Base-by-base conservation (phyloP, 192 early-diverging fungal genomes). In the Haplosporangium gracile region DNA sequence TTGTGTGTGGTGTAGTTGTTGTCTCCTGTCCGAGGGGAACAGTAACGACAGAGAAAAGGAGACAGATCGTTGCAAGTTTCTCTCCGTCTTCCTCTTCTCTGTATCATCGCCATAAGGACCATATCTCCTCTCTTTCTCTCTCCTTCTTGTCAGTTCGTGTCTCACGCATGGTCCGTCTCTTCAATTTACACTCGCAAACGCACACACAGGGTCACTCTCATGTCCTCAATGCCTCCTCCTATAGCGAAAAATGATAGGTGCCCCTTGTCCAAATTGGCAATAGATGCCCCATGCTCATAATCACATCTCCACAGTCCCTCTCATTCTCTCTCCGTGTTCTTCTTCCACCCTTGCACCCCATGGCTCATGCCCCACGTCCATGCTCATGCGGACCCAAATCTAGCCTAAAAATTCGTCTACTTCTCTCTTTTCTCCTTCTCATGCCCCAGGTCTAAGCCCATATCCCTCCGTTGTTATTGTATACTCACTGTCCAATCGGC, bases 11-110 rank as follows among this genome's bases (percentile, higher is more conserved):
- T 43, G 42, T n/a, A n/a, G n/a, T 51, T 51, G 16, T 5, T 51
- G 49, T 20, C 49, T 51, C 49, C 49, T 51, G 49, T 18, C 18
- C 49, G 15, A 51, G 49, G 49, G 49, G 16, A 51, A 22, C 49
- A 51, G 49, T 2, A 51, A 51, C 49, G 49, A 51, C 49, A 2
- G 49, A 51, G 49, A 51, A 51, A 51, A 60, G 55, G 55, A 60
- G 55, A 60, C 55, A 60, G 15, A 22, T 60, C 55, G 55, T 60
- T 60, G n/a, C 26, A 60, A 60, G 55, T 60, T 60, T 60, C 55
- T 60, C 10, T 26, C n/a, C 26, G 6, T 60, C n/a, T 5, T 18
- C 9, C 55, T 60, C 55, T 26, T 51, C 49, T 51, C 49, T 60
- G 55, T 6, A 26, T n/a, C n/a, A 60, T 60, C 55, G 0, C 55